Evolutionary conservation across 78 protist genomes (phyloP), one percentile per base, ranked within the genome.

Genomic region (Speleostelium caveatum): DNA sequence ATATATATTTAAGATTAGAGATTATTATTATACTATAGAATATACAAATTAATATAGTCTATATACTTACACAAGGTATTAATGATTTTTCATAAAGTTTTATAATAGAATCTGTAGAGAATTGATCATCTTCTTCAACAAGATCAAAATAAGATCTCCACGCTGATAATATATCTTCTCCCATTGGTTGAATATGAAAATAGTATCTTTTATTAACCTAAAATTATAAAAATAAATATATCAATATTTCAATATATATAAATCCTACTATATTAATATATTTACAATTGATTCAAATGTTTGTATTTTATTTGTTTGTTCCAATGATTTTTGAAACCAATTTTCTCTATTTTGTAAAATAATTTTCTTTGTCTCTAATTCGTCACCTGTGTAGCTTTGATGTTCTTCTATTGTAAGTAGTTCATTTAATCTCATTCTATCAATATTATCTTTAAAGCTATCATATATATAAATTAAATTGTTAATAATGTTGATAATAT

Each of bases 171-270:
- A 53, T 67, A 30, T 32, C 24, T 39, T 67, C 74, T 38, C 38
- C 74, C n/a, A 67, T 38, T 38, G 74, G 74, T 67, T 67, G 74
- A 39, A 67, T 67, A 39, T 67, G 74, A 67, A 67, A 67, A 30
- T 38, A 67, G 55, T 38, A 67, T 67, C 74, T 67, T 67, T 67
- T 67, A 38, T 38, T 38, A 32, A 67, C 74, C 74, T 67, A 36
- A 21, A 35, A 14, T 32, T 61, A 10, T 30, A 28, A 10, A 61
- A 7, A 28, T n/a, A n/a, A n/a, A n/a, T n/a, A n/a, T n/a, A n/a
- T n/a, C n/a, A n/a, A n/a, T n/a, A n/a, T n/a, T n/a, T n/a, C n/a
- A n/a, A n/a, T n/a, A n/a, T n/a, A n/a, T n/a, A n/a, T n/a, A n/a
- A n/a, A n/a, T n/a, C n/a, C n/a, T n/a, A n/a, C n/a, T n/a, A n/a